Conservation (phyloP, 2,329 filamentous ascomycete genomes). For the Torrubiella hemipterigena region DNA sequence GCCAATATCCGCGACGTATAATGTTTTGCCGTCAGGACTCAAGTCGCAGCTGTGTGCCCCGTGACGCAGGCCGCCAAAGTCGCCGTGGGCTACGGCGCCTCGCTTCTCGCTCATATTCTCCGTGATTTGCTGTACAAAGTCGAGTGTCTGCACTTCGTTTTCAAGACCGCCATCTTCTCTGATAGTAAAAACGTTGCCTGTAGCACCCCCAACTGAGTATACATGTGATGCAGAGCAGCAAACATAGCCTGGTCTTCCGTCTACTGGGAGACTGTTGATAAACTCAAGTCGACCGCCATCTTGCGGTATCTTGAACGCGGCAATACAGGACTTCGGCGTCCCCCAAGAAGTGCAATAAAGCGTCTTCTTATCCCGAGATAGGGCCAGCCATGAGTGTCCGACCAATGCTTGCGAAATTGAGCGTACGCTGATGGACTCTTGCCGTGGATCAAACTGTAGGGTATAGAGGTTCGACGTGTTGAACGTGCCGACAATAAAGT, state of each 20-base stretch:
- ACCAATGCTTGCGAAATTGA: conserved; percentile 5
- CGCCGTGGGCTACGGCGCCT: conserved; percentile 8
- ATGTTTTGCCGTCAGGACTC: conserved; percentile 8
- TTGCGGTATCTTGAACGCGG: conserved; percentile 6
- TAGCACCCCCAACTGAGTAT: conserved; percentile 3
- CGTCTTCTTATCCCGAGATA: conserved; percentile 7
- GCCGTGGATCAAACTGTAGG: conserved; percentile 1
- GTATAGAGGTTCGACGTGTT: conserved; percentile 1
- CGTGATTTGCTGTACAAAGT: conserved; percentile 3
- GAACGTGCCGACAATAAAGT: conserved; percentile 4
- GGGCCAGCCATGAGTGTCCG: conserved; percentile 10
- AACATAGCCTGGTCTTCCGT: conserved; percentile 2
- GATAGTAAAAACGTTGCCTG: conserved; percentile 3
- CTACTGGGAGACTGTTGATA: not conserved
- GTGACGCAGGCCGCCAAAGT: conserved; percentile 9
- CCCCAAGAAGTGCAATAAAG: conserved; percentile 9
- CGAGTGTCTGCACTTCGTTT: conserved; percentile 6
- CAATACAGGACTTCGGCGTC: conserved; percentile 6
- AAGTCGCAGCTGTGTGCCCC: conserved; percentile 9
- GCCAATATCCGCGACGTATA: conserved; percentile 11
- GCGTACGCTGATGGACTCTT: conserved; percentile 3
- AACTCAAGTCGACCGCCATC: conserved; percentile 1
- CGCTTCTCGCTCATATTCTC: conserved; percentile 6
- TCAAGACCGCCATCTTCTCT: conserved; percentile 7
- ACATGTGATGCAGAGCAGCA: conserved; percentile 1